Evolutionary conservation across 257 asterid species (phyloP).

Genomic region (Solanum chmielewskii): DNA sequence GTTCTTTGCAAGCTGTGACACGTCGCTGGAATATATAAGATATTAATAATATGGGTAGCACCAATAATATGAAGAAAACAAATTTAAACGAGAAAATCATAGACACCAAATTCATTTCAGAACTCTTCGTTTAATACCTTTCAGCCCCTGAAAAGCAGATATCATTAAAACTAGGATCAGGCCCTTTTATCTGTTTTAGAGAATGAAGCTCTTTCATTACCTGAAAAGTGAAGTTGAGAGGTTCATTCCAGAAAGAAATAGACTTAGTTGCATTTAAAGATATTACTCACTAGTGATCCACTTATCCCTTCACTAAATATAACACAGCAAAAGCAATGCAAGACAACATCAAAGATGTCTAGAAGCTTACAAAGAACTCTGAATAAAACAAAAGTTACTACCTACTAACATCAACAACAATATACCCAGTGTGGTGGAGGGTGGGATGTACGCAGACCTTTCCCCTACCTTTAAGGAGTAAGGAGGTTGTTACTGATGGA

Average conservation of each 20-base stretch:
- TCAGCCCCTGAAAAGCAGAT: slow-evolving; percentile 92
- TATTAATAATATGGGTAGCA: slow-evolving; percentile 11
- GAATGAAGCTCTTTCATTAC: slow-evolving; percentile 47
- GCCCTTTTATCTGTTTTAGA: slow-evolving; percentile 72
- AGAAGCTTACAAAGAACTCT: slow-evolving; percentile 2
- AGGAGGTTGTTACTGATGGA: background rate
- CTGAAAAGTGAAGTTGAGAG: slow-evolving; percentile 17
- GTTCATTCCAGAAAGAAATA: background rate
- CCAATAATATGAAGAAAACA: background rate
- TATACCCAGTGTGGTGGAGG: background rate
- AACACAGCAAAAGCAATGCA: background rate
- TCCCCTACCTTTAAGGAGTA: background rate
- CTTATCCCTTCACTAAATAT: background rate
- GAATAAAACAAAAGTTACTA: background rate
- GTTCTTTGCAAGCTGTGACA: slow-evolving; percentile 48
- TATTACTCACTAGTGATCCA: background rate
- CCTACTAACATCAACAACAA: background rate
- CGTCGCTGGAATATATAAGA: slow-evolving; percentile 43
- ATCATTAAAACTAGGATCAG: slow-evolving; percentile 74
- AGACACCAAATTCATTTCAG: background rate
- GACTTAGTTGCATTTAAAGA: background rate
- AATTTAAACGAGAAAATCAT: background rate
- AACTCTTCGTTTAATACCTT: slow-evolving; percentile 34
- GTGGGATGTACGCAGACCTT: background rate
- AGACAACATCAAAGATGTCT: slow-evolving; percentile 1